phyloP scores from a whole-genome alignment of 2,329 filamentous ascomycete genomes.

The Curvularia hawaiiensis region DNA sequence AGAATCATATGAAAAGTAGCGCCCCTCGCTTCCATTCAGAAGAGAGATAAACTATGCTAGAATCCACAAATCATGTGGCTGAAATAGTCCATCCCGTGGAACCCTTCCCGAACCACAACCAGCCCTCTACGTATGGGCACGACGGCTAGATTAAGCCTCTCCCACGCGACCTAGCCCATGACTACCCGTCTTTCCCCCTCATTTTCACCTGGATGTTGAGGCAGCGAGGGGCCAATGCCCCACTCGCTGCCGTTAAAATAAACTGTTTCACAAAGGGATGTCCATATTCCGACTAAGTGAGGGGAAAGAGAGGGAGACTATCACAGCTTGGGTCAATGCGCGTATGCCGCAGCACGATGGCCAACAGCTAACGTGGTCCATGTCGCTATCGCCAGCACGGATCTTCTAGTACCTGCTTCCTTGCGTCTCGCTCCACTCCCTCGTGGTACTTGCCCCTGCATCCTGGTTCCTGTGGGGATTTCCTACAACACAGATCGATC shows the following conservation, averaged over 20 bases:
- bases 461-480: neutral
- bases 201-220: constrained; percentile 2
- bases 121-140: neutral
- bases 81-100: neutral
- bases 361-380: neutral
- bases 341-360: neutral
- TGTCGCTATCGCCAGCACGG: neutral
- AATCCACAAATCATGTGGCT: neutral
- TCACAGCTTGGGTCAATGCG: constrained; percentile 1
- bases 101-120: neutral
- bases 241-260: neutral
- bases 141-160: neutral
- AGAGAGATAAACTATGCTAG: neutral
- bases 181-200: neutral
- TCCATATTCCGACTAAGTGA: neutral
- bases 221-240: neutral
- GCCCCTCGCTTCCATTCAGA: neutral
- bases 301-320: neutral
- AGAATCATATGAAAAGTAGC: neutral
- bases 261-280: constrained; percentile 2
- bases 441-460: neutral
- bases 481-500: neutral
- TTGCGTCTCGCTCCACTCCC: neutral
- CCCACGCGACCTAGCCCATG: neutral
- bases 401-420: neutral